Conservation (phyloP, 169 alveolate species). For the Besnoitia besnoiti region DNA sequence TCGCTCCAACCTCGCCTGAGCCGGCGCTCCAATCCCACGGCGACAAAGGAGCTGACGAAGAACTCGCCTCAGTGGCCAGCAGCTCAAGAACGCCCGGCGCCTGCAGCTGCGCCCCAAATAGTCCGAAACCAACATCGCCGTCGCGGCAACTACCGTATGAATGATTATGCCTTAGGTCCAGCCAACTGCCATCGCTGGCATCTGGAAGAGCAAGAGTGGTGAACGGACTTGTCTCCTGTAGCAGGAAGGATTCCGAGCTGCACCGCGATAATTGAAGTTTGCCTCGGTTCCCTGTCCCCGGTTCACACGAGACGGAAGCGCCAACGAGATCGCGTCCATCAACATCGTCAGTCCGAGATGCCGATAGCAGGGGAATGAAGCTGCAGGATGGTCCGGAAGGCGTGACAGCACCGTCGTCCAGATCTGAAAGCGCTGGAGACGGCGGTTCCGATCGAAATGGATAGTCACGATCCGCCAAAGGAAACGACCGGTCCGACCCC, state of each 20-base stretch:
- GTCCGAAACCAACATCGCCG: background rate
- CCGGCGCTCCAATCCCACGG: background rate
- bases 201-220: background rate
- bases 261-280: background rate
- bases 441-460: background rate
- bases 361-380: background rate
- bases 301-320: background rate
- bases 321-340: background rate
- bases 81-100: background rate
- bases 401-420: background rate
- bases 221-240: background rate
- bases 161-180: background rate
- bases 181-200: background rate
- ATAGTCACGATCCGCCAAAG: background rate
- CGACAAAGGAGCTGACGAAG: background rate
- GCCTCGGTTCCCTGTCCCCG: background rate
- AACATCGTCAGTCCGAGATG: background rate
- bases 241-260: background rate
- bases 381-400: background rate
- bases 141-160: background rate
- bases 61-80: background rate
- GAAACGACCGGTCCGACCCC: background rate
- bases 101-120: background rate
- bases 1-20: background rate
- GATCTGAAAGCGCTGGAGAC: background rate